Percentiles rank a stretch among this genome's conserved stretches.
Evolutionary conservation across 225 moss, liverwort and hornwort species (phyloP).

Genomic region (Polytrichum formosum): DNA sequence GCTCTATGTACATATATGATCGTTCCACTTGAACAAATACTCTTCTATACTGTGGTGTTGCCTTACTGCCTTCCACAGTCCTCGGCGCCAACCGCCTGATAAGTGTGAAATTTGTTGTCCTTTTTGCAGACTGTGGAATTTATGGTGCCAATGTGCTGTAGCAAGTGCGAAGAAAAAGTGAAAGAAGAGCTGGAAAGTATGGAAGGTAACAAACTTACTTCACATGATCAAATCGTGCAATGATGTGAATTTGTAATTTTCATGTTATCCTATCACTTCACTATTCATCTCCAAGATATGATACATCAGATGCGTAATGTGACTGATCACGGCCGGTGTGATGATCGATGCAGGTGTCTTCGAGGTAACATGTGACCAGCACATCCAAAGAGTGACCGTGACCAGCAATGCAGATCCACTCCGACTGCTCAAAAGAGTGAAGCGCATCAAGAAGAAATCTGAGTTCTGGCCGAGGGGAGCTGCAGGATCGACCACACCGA

Average conservation of each 20-base stretch:
- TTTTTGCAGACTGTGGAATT: conserved; percentile 34
- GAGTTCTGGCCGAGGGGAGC: conserved; percentile 24
- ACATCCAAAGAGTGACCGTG: conserved; percentile 35
- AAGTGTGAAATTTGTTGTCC: background rate
- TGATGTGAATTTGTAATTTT: background rate
- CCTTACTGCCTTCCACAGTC: background rate
- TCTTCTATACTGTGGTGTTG: too few species aligned
- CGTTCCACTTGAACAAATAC: too few species aligned
- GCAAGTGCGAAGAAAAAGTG: conserved; percentile 45
- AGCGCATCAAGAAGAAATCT: conserved; percentile 29
- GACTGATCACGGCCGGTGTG: background rate
- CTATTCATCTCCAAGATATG: too few species aligned
- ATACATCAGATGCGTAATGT: background rate
- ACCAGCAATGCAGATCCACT: conserved; percentile 20
- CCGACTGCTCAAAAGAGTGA: conserved; percentile 21
- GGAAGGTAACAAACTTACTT: conserved; percentile 21
- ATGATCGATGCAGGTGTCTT: conserved; percentile 21
- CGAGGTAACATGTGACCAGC: conserved; percentile 29
- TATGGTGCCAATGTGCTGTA: conserved; percentile 43
- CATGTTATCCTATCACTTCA: background rate
- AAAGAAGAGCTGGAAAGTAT: conserved; percentile 31
- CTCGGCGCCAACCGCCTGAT: background rate
- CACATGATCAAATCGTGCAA: background rate
- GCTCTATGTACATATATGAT: too few species aligned
- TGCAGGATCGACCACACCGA: too few species aligned